Evolutionary conservation across 2,329 filamentous ascomycete genomes (phyloP), one percentile per base, ranked within the genome.

Genomic region (Botryotinia convoluta): DNA sequence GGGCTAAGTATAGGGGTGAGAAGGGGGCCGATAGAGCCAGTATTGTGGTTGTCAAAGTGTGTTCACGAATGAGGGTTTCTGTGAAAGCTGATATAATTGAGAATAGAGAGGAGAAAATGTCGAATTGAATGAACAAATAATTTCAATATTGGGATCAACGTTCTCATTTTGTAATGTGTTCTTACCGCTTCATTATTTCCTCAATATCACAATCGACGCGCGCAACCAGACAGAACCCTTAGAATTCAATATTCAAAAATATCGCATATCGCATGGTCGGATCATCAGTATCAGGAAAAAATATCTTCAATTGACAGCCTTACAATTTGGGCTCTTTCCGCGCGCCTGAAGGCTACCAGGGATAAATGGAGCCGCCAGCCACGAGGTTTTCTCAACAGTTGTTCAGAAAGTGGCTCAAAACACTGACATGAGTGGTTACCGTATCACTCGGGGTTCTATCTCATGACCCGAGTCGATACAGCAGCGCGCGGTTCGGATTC

Each of bases 321-420:
- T 72, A 65, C 70, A 74, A 70, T 51, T 72, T 69, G 54, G 63
- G 63, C 22, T 63, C 74, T 71, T 77, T 76, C 75, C 77, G 77
- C 77, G 79, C 79, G 78, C 76, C 75, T 77, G 72, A 48, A 14
- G 29, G 39, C 42, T n/a, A 26, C 64, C 60, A 20, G 57, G 73
- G 72, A 71, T 72, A 62, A 61, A 72, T 48, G 65, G 72, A 78
- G 73, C 72, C 77, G 77, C 78, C 77, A 74, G 76, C 76, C 75
- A 76, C 76, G 44, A 73, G 59, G 62, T 72, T 59, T 59, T 51
- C 57, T 69, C 63, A 64, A 72, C 67, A 68, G 63, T 72, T 70
- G 78, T 77, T 75, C 45, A 72, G 73, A 75, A 70, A 76, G 77
- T 79, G 75, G 74, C 75, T 78, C 75, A 76, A 75, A 70, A 74